Evolutionary conservation across 2,329 filamentous ascomycete species (phyloP), one percentile per base, ranked within the genome.

Genomic region (Macrophomina pseudophaseolina): DNA sequence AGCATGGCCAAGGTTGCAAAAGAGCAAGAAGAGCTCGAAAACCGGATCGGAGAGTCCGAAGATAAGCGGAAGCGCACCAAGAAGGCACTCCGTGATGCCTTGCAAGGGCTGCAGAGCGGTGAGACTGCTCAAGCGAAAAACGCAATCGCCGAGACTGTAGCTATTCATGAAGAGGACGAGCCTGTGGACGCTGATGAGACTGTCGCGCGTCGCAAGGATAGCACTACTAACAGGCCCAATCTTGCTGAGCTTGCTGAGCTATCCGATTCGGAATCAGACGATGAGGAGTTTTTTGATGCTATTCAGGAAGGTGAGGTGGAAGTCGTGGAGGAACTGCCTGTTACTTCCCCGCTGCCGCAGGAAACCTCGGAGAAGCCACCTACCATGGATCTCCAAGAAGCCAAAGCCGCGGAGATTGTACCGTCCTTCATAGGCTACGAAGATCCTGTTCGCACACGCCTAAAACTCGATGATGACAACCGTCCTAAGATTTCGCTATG

Each of bases 1-100:
- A 98, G 94, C 79, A 97, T 99, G 95, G 93, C 95, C 9, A 90
- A 94, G 73, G 91, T 99, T n/a, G 95, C 94, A 18, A 89, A 88
- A 66, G 95, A 99, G 77, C 95, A 99, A 73, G 95, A 98, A 79
- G 87, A 93, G 62, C 85, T 99, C 1, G 93, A 98, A 76, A 92
- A 88, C 42, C 90, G 90, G 67, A 91, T 97, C 68, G 93, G 92
- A 52, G 92, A 97, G 78, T 92, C 93, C 1, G 94, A 98, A 77
- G 87, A 91, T 75, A 98, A 97, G 83, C 88, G 93, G 66, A 94
- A 91, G 76, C 86, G 91, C 69, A 95, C 95, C 3, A 98, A 97
- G 83, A 89, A 90, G 69, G 94, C 93, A 2, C 85, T 99, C 30
- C 91, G 91, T 68, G 94, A 97, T 75, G 93, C 91, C 1, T 86